Base-by-base conservation (phyloP, 257 asterid species). In the Gardenia jasminoides region DNA sequence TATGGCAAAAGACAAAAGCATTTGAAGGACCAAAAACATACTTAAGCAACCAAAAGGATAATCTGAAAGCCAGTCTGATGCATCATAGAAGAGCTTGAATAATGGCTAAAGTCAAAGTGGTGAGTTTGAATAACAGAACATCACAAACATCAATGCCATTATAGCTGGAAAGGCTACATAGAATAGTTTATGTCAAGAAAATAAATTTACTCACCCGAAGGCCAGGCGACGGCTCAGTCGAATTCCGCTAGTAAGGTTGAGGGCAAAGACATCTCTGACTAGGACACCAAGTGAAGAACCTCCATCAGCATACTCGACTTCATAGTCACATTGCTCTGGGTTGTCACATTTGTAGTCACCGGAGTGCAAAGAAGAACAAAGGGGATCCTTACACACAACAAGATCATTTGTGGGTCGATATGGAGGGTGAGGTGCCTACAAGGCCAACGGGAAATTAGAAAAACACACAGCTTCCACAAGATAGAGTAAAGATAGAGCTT, bases 251-350 rank as follows among this genome's bases (percentile, higher is more conserved):
- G 96, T 96, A 76, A 88, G 86, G 75, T 96, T 96, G 72, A 96
- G 77, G 16, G 89, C 52, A 72, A 92, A 86, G 67, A 85, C 50
- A 78, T 96, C 99, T 67, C 93, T 92, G 75, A 96, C 92, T 5
- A 96, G 88, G 67, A 96, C 98, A n/a, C 99, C 99, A 10, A 96
- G 94, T 67, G 99, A 96, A 36, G 99, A 96, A 76, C 99, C 99
- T 75, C 99, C 99, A 84, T 96, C 99, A 2, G 99, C 98, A 82
- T 96, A 96, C 93, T 92, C 98, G 69, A 96, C 98, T 82, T 92
- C 97, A 24, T 96, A 96, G 76, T 96, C 99, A 83, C 98, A 96
- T 80, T 96, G 99, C 48, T 89, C 90, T 59, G 96, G 97, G 74
- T 66, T 87, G 70, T 96, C 97, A 58, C 99, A 96, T 33, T 74